Percentiles rank a stretch among this genome's conserved stretches.
phyloP scores from a whole-genome alignment of 805 yeast species.

The Ogataea neopini region DNA sequence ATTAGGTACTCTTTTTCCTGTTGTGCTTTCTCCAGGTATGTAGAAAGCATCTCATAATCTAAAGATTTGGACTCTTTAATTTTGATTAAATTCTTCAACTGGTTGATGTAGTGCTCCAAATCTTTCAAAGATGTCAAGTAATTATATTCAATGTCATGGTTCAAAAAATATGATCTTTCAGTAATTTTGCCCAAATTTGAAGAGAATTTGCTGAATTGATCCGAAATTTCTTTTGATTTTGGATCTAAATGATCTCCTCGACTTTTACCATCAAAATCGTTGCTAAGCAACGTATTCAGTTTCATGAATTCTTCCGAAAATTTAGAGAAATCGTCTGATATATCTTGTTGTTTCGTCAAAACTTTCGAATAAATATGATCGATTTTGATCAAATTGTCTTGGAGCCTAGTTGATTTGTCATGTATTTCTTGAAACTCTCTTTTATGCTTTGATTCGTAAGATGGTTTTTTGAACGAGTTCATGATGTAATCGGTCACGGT shows the following conservation, averaged over 20 bases:
- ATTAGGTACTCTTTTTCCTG: conserved; percentile 51
- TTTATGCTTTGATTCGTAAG: conserved; percentile 52
- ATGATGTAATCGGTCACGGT: conserved; percentile 87
- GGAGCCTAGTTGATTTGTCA: conserved; percentile 79
- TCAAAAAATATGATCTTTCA: conserved; percentile 29
- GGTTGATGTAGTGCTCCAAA: conserved; percentile 74
- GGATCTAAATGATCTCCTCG: conserved; percentile 23
- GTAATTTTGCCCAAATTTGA: conserved; percentile 42
- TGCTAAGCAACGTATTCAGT: conserved; percentile 45
- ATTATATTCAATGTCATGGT: conserved; percentile 66
- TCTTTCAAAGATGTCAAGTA: conserved; percentile 83
- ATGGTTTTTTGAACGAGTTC: conserved; percentile 86
- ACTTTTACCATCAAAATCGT: conserved; percentile 36
- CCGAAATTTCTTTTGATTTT: conserved; percentile 28
- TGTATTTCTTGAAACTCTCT: conserved; percentile 81
- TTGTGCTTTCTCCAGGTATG: conserved; percentile 71
- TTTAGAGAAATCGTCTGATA: conserved; percentile 70
- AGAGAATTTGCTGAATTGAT: conserved; percentile 37
- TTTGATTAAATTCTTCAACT: conserved; percentile 68
- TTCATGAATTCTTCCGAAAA: conserved; percentile 70
- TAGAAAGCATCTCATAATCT: conserved; percentile 84
- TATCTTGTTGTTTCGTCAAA: conserved; percentile 67
- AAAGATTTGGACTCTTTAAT: conserved; percentile 88
- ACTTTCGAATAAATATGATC: conserved; percentile 78
- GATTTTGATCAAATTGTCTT: conserved; percentile 76